Evolutionary conservation across 2,329 filamentous ascomycete species (phyloP), one percentile per base, ranked within the genome.

Genomic region (Exophiala aquamarina): DNA sequence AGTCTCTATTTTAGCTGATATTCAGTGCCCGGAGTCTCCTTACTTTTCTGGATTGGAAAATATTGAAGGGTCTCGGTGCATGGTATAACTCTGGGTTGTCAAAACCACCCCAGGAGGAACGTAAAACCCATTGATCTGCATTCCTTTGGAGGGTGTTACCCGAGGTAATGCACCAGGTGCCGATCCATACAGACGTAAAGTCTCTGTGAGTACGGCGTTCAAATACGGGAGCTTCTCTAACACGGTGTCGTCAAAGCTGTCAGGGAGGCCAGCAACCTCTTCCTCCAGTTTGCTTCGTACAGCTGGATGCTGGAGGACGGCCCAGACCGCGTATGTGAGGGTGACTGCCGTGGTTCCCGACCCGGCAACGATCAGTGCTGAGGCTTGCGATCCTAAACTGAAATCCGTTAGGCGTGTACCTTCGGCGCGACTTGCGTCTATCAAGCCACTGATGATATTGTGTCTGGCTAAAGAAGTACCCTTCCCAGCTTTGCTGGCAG

Each of bases 131-230:
- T 50, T 62, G 1, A 79, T 50, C 0, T 59, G 58, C 38, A 73
- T 76, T 1, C 71, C 71, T 0, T 64, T 61, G 2, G 54, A 50
- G 0, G 80, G 79, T 0, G 73, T 74, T 15, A 72, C 63, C 2
- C 81, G 72, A 2, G 77, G 78, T 46, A 81, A 74, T 0, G 70
- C 70, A 0, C 78, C 78, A 0, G 79, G 77, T 9, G 82, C 78
- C 0, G 81, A 74, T 0, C 78, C 70, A 44, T 81, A 73, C 2
- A 81, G 67, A 2, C 81, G 73, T 18, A 84, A 68, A 0, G 79
- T 78, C 58, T 84, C 81, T 60, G 71, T 74, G n/a, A 84, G 54
- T 2, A 82, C 66, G 14, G 79, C 77, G 46, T 83, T 70, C 1
- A 84, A 69, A 2, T 79, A 55, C 1, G 76, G 76, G 0, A 83